Conservation (phyloP, 495 filamentous ascomycete species). For the Trichoderma virens region DNA sequence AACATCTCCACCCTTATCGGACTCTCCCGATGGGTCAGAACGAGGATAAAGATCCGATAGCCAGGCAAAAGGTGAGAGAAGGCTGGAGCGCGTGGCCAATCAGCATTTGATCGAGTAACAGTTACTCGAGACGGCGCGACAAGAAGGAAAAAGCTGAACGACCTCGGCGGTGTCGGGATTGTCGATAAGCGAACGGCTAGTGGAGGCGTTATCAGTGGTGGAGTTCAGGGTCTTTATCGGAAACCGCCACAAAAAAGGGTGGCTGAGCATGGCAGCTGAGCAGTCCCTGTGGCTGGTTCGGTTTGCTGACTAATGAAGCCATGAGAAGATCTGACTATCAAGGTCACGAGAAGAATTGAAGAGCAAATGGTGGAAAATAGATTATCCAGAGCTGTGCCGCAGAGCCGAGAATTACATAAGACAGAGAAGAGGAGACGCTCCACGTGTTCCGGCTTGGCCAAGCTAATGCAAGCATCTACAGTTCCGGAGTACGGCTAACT, state of each 20-base stretch:
- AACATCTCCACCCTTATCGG: not conserved
- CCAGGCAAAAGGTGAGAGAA: not conserved
- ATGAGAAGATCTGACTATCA: too few relatives aligned
- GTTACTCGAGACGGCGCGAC: slow-evolving; percentile 3
- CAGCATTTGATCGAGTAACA: slow-evolving; percentile 6
- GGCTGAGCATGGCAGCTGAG: not conserved
- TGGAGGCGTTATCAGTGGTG: not conserved
- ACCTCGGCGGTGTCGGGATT: slow-evolving; percentile 3
- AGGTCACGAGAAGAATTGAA: too few relatives aligned
- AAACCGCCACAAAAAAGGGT: not conserved
- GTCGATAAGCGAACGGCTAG: slow-evolving; percentile 1
- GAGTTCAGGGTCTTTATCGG: not conserved
- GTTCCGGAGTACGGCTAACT: too few relatives aligned
- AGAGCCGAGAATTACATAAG: too few relatives aligned
- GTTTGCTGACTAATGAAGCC: not conserved
- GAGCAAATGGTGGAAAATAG: too few relatives aligned
- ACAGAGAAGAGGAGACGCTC: too few relatives aligned
- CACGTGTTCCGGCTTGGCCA: too few relatives aligned
- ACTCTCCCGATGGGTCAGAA: not conserved
- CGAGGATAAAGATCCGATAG: not conserved
- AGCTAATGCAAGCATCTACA: too few relatives aligned
- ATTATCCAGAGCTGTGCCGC: too few relatives aligned
- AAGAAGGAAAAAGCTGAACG: not conserved
- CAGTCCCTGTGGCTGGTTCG: not conserved
- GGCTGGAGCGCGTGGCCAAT: not conserved